Base-by-base conservation (phyloP, 2,329 filamentous ascomycete genomes). In the Exophiala sp. region DNA sequence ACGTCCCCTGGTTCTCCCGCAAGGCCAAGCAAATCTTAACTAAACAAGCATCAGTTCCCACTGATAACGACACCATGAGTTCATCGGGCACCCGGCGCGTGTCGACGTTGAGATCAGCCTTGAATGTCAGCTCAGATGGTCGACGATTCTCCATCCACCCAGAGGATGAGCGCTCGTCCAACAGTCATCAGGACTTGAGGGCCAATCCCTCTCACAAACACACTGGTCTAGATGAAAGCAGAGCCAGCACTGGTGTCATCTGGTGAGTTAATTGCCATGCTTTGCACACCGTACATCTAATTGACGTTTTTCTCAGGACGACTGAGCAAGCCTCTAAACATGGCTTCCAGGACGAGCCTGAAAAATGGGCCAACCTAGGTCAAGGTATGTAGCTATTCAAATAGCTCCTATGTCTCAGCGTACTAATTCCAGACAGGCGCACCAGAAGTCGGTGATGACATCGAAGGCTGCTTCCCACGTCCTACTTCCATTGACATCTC, bases 361-460 rank as follows among this genome's bases (percentile, higher is more conserved):
- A 87, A 2, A 74, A 79, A 60, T 96, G 92, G 92, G 91, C 92
- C 55, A 97, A 97, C 70, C 78, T 97, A 49, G 92, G 92, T 32
- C 92, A 96, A 75, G 91, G 24, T 8, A 4, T 29, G 24, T 29
- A 5, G 24, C 24, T 29, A 8, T 29, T 18, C 16, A 18, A 18
- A 18, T 18, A 18, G 16, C 16, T 29, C 24, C 4, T 29, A 1
- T 2, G 24, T 8, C 24, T 29, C 24, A 29, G 24, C 5, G 1
- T 8, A 3, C 24, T 29, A 29, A 29, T 29, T 8, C 24, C 24
- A 29, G 24, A 29, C 24, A 29, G 24, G 91, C 63, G 91, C 91
- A 12, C 91, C 91, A 40, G 91, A 96, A 71, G 92, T 95, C 58
- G 92, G 96, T 65, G 89, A 95, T 62, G 90, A 94, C 60, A 96